Conservation (phyloP, 2,329 filamentous ascomycete genomes). For the Ascochyta clinopodiicola region DNA sequence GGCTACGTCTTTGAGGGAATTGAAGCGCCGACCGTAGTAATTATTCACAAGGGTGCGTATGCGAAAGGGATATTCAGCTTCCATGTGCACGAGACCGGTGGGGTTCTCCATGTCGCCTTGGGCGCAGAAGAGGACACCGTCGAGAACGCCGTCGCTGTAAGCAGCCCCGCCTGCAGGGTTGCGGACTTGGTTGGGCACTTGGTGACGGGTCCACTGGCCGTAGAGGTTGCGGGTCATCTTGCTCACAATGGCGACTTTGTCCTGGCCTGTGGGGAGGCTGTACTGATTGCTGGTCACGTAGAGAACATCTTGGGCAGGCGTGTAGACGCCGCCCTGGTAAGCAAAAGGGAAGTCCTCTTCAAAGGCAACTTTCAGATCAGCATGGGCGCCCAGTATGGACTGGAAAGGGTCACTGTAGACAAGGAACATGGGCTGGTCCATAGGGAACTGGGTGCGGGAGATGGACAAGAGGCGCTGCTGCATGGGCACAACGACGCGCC, state of each 20-base stretch:
- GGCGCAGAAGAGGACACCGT: slow-evolving; percentile 42
- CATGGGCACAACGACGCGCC: slow-evolving; percentile 12
- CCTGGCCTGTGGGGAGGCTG: slow-evolving; percentile 20
- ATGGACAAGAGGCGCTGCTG: slow-evolving; percentile 18
- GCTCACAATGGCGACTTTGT: slow-evolving; percentile 29
- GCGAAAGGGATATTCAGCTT: slow-evolving; percentile 25
- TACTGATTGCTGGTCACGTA: slow-evolving; percentile 51
- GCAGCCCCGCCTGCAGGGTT: slow-evolving; percentile 38
- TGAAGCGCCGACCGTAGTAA: slow-evolving; percentile 54
- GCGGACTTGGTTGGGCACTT: slow-evolving; percentile 18
- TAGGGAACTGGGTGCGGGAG: slow-evolving; percentile 8
- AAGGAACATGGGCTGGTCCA: slow-evolving; percentile 14
- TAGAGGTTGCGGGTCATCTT: slow-evolving; percentile 22
- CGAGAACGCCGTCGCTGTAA: slow-evolving; percentile 27
- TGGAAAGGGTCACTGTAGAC: slow-evolving; percentile 20
- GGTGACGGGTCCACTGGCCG: slow-evolving; percentile 17
- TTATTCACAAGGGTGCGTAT: slow-evolving; percentile 19
- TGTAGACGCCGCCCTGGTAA: slow-evolving; percentile 57
- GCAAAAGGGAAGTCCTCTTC: slow-evolving; percentile 72
- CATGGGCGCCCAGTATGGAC: slow-evolving; percentile 11
- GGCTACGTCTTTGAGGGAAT: slow-evolving; percentile 49
- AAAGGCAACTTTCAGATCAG: slow-evolving; percentile 21
- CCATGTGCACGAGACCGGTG: slow-evolving; percentile 41
- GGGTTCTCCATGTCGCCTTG: slow-evolving; percentile 40
- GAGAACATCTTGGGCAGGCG: slow-evolving; percentile 39